Percentiles rank a stretch among this genome's conserved stretches.
Evolutionary conservation across 371 early-diverging fungal species (phyloP).

Genomic region (Mucor saturninus): DNA sequence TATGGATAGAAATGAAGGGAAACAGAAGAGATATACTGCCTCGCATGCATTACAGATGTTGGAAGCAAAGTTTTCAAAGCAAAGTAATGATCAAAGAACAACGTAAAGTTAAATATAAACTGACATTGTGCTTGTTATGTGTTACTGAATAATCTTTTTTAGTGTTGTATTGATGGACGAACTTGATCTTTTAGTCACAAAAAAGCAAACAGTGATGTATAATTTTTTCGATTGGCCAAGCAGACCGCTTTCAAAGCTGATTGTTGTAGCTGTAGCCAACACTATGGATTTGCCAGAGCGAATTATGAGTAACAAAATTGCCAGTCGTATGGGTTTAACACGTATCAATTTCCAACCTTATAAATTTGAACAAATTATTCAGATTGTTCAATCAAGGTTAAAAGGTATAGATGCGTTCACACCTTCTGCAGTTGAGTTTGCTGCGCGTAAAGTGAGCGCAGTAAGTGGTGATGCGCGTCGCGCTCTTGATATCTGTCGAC

Average conservation of each 20-base stretch:
- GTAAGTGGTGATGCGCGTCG: slow-evolving; percentile 98
- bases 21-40: slow-evolving; percentile 65
- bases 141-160: slow-evolving; percentile 1
- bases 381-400: slow-evolving; percentile 85
- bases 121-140: neutral
- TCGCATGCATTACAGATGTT: slow-evolving; percentile 81
- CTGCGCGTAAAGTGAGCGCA: slow-evolving; percentile 93
- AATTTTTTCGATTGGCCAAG: slow-evolving; percentile 99
- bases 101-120: slow-evolving; percentile 31
- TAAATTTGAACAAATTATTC: slow-evolving; percentile 77
- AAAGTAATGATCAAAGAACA: slow-evolving; percentile 38
- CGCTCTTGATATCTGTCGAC: slow-evolving; percentile 92
- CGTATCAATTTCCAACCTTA: slow-evolving; percentile 94
- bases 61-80: slow-evolving; percentile 69
- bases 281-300: slow-evolving; percentile 99
- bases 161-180: slow-evolving; percentile 97
- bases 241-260: slow-evolving; percentile 76
- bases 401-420: slow-evolving; percentile 77
- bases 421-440: slow-evolving; percentile 88
- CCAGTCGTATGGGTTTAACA: slow-evolving; percentile 89
- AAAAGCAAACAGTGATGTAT: slow-evolving; percentile 94
- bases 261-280: slow-evolving; percentile 97
- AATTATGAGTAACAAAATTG: slow-evolving; percentile 88
- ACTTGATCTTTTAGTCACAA: slow-evolving; percentile 92
- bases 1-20: slow-evolving; percentile 39